phyloP scores from a whole-genome alignment of 2,329 filamentous ascomycete genomes.

The Aureobasidium lini region DNA sequence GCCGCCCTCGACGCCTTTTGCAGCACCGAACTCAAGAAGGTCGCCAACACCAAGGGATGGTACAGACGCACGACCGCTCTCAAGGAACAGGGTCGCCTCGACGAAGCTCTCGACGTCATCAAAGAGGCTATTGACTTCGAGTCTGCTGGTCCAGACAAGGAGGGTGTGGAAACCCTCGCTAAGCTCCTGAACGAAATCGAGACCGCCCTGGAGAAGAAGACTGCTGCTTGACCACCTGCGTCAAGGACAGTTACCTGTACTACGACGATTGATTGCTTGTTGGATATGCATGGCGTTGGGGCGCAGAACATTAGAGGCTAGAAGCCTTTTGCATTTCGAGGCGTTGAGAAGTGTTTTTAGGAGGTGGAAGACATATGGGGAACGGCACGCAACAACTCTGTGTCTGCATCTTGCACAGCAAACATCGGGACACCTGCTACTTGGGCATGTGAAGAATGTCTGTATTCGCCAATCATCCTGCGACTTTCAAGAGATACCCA shows the following conservation, averaged over 20 bases:
- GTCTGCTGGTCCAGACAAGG: constrained; percentile 44
- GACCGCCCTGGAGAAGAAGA: constrained; percentile 14
- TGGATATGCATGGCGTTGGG: constrained; percentile 9
- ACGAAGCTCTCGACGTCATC: constrained; percentile 77
- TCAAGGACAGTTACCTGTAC: neutral
- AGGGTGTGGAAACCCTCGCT: constrained; percentile 17
- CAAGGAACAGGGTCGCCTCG: constrained; percentile 79
- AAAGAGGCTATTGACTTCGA: constrained; percentile 74
- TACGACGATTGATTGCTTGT: neutral
- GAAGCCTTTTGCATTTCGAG: constrained; percentile 1
- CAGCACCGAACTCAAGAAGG: constrained; percentile 78
- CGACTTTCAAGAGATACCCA: neutral
- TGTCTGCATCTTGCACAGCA: neutral
- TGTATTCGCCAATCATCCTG: neutral
- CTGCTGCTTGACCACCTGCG: neutral
- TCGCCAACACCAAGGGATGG: constrained; percentile 90
- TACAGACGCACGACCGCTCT: constrained; percentile 80
- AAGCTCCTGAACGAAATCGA: constrained; percentile 16
- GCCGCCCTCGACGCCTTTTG: constrained; percentile 80
- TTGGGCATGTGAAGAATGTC: neutral
- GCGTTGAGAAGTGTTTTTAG: neutral
- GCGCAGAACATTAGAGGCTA: neutral
- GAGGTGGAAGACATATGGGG: neutral
- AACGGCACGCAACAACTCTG: neutral
- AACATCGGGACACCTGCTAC: neutral